Evolutionary conservation across 83 land plant genomes (phyloP), one percentile per base, ranked within the genome.

Genomic region (Thuja plicata): DNA sequence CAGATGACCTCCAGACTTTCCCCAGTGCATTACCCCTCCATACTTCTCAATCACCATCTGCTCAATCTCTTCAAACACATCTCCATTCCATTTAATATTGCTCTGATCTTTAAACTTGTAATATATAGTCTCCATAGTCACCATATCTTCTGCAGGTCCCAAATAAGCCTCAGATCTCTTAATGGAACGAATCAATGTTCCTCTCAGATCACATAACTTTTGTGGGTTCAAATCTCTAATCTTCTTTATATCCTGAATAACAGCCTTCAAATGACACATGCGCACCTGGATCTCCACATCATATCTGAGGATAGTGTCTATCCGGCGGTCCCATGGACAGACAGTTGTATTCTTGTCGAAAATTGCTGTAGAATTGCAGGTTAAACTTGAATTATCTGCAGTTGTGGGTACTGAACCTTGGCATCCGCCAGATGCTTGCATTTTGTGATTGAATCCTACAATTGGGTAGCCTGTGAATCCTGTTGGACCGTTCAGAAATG

Each of bases 41-140:
- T 90, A 74, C 88, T 90, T 90, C 35, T 73, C 35, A 76, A 88
- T 30, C 88, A 90, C 41, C 91, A 90, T 88, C 90, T 90, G 90
- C 85, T 90, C 91, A 21, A 90, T 88, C 66, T 90, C 91, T 45
- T 88, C 90, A 76, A 88, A 41, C 37, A 87, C 91, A 57, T 90
- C 91, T 30, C n/a, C 62, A 45, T 85, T 85, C 86, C 86, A 85
- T 15, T 48, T 85, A 54, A 54, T 21, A 55, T 16, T 41, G 30
- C 48, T 40, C 60, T 30, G 15, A 6, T 48, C 37, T 12, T 30
- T 57, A 12, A 41, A 21, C 19, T 30, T 30, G 16, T 86, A 86
- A 82, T n/a, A 43, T 16, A 54, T 15, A 3, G 54, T 12, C 21
- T 86, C 87, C 70, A 86, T 11, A 13, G 41, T 34, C 2, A 86